Base-by-base conservation (phyloP, 352 stramenopile species). In the Paralagenidium karlingii region DNA sequence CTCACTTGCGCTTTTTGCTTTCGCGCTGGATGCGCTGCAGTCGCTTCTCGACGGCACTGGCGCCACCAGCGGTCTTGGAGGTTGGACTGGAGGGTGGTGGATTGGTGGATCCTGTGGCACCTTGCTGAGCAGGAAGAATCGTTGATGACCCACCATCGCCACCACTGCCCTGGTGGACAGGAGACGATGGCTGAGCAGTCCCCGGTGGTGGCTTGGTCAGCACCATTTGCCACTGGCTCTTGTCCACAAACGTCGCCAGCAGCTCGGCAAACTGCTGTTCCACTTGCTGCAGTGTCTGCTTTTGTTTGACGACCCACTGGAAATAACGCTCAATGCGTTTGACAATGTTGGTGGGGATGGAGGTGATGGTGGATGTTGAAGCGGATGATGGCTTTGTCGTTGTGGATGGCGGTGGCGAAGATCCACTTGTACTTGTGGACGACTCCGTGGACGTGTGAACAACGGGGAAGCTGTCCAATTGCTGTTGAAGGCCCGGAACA, bases 1-100 rank as follows among this genome's bases (percentile, higher is more conserved):
- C n/a, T n/a, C n/a, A n/a, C n/a, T n/a, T n/a, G n/a, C n/a, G 7
- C 30, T 51, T 55, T 7, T 33, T 27, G 24, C n/a, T 30, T 26
- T 55, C 48, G 19, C 38, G 41, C 40, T 55, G 37, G 13, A 55
- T 50, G 8, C 48, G 41, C 24, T 51, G 42, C 36, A 55, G 33
- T 13, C 48, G 48, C 27, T 44, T 50, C 5, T 30, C 36, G 11
- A 55, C 30, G 0, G 43, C 40, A n/a, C n/a, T n/a, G n/a, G n/a
- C n/a, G n/a, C n/a, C n/a, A n/a, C n/a, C n/a, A n/a, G n/a, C n/a
- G n/a, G n/a, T n/a, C n/a, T n/a, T n/a, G n/a, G n/a, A n/a, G n/a
- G n/a, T n/a, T n/a, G n/a, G n/a, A n/a, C n/a, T n/a, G n/a, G n/a
- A n/a, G n/a, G n/a, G n/a, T 2, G 34, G 18, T 11, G 27, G 41